Conservation (phyloP, 2,329 filamentous ascomycete species). For the Botrytis byssoidea region DNA sequence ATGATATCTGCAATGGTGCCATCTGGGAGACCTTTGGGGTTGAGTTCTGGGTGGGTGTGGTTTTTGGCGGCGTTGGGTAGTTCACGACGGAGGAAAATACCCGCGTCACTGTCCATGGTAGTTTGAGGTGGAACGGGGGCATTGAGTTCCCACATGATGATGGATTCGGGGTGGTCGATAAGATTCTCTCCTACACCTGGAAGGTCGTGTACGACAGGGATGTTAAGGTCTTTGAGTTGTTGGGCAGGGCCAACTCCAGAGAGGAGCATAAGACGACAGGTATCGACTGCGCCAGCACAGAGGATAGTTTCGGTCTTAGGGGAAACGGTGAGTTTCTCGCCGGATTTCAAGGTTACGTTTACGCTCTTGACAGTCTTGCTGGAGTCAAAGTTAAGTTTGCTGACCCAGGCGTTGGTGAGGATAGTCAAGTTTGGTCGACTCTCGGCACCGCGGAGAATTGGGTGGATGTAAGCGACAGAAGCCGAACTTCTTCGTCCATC, state of each 20-base stretch:
- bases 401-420: constrained; percentile 85
- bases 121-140: constrained; percentile 42
- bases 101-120: constrained; percentile 52
- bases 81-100: constrained; percentile 75
- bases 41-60: constrained; percentile 45
- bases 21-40: constrained; percentile 52
- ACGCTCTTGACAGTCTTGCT: constrained; percentile 72
- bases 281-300: constrained; percentile 42
- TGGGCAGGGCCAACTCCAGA: constrained; percentile 42
- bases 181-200: constrained; percentile 42
- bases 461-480: constrained; percentile 89
- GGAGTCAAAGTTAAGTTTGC: constrained; percentile 67
- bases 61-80: constrained; percentile 58
- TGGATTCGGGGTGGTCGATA: constrained; percentile 40
- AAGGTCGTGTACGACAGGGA: constrained; percentile 37
- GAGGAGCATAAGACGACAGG: constrained; percentile 42
- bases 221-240: constrained; percentile 38
- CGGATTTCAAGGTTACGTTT: constrained; percentile 59
- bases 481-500: constrained; percentile 81
- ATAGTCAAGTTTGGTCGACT: constrained; percentile 80
- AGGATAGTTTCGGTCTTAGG: constrained; percentile 68
- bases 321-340: constrained; percentile 54
- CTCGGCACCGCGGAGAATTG: constrained; percentile 81
- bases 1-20: constrained; percentile 80
- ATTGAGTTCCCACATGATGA: constrained; percentile 52